A percentile compares a stretch with the other conserved stretches of the same genome.
phyloP scores from a whole-genome alignment of 2,329 filamentous ascomycete genomes.

The Epicoccum sorghinum region DNA sequence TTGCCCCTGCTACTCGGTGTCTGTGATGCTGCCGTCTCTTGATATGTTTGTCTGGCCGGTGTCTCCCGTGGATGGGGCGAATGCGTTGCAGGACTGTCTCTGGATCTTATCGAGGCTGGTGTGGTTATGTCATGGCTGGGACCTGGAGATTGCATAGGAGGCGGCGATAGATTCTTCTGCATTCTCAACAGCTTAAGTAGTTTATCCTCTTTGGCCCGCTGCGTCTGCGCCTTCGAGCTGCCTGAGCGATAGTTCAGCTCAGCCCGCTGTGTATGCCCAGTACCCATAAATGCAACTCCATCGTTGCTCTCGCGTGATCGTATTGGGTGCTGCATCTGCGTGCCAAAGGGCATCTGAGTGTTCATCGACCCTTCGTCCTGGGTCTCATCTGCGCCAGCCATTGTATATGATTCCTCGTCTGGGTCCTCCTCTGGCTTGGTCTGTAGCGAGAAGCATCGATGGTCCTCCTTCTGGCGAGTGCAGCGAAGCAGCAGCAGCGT shows the following conservation, averaged over 20 bases:
- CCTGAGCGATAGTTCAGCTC: constrained; percentile 15
- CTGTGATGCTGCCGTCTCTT: not conserved
- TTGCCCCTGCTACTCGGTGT: not conserved
- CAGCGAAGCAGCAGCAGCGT: constrained; percentile 18
- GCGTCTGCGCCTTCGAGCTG: not conserved
- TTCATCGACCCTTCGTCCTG: constrained; percentile 1
- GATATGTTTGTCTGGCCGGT: not conserved
- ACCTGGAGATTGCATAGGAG: not conserved
- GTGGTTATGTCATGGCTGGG: not conserved
- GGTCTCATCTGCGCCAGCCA: constrained; percentile 13
- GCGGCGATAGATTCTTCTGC: not conserved
- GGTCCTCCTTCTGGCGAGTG: constrained; percentile 22
- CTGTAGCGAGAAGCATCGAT: constrained; percentile 21
- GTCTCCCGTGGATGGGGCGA: not conserved
- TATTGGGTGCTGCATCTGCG: constrained; percentile 24
- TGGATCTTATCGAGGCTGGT: not conserved
- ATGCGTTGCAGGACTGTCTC: not conserved
- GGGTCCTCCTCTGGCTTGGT: not conserved
- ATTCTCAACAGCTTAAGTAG: not conserved
- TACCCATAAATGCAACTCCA: constrained; percentile 17
- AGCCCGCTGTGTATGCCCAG: constrained; percentile 24
- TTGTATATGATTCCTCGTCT: not conserved
- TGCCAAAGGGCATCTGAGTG: constrained; percentile 31
- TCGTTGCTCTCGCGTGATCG: constrained; percentile 6
- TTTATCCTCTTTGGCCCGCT: not conserved